These are phyloP conservation scores for Apiotrichum siamense DNA, from an alignment of 1,284 basidiomycete genomes.

Conservation along the genomic window DNA sequence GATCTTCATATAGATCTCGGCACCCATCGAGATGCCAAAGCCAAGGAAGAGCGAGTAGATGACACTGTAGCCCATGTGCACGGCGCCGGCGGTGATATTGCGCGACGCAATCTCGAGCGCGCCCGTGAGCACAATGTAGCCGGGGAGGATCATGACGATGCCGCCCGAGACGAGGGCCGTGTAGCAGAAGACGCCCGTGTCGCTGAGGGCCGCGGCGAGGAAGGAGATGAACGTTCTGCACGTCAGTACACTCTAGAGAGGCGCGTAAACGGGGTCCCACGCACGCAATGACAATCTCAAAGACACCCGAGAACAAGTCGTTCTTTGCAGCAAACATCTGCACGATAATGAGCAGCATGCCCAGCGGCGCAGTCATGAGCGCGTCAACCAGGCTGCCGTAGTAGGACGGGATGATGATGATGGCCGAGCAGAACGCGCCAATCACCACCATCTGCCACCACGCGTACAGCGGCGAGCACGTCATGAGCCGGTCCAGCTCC, in stretches of 20 bases:
- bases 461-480: slow-evolving; percentile 55
- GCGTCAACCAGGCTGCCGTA: slow-evolving; percentile 63
- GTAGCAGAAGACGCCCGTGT: slow-evolving; percentile 71
- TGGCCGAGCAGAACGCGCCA: slow-evolving; percentile 72
- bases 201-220: slow-evolving; percentile 66
- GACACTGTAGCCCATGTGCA: slow-evolving; percentile 70
- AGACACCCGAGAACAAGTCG: slow-evolving; percentile 82
- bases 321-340: slow-evolving; percentile 69
- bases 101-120: slow-evolving; percentile 67
- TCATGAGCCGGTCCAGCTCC: slow-evolving; percentile 72
- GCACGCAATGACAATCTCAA: slow-evolving; percentile 18
- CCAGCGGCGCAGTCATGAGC: slow-evolving; percentile 67
- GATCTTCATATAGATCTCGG: slow-evolving; percentile 60
- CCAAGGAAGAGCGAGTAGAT: slow-evolving; percentile 62
- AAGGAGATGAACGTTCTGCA: slow-evolving; percentile 59
- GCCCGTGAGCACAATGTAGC: slow-evolving; percentile 73
- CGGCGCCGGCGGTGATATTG: slow-evolving; percentile 75
- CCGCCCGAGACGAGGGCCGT: slow-evolving; percentile 76
- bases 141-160: slow-evolving; percentile 78
- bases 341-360: slow-evolving; percentile 68
- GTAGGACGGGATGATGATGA: slow-evolving; percentile 57
- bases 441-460: slow-evolving; percentile 64
- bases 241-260: background rate
- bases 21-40: slow-evolving; percentile 75
- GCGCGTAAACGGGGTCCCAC: background rate